phyloP scores from a whole-genome alignment of 331 rosid genomes.

The Prunus yedoensis region DNA sequence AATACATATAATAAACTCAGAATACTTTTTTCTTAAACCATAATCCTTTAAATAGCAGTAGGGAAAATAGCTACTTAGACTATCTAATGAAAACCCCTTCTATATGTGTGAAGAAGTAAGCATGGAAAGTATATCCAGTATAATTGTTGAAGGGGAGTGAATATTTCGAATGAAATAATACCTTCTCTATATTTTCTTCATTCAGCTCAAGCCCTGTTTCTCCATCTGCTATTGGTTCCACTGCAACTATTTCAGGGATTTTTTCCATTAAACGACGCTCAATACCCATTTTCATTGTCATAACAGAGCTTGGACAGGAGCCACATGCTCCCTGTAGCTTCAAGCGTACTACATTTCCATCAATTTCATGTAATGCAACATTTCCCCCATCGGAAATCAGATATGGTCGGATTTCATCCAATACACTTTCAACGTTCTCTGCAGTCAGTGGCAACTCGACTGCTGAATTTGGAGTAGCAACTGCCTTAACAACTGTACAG shows the following conservation, averaged over 20 bases:
- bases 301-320: conserved; percentile 91
- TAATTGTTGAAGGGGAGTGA: not conserved
- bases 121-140: not conserved
- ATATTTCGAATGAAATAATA: conserved; percentile 13
- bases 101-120: not conserved
- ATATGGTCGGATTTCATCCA: conserved; percentile 94
- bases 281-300: conserved; percentile 95
- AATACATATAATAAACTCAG: not conserved
- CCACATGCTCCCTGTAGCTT: conserved; percentile 99
- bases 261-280: conserved; percentile 94
- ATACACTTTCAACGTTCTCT: conserved; percentile 72
- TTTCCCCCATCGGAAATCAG: conserved; percentile 97
- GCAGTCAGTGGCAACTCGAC: conserved; percentile 84
- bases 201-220: conserved; percentile 88
- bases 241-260: conserved; percentile 90
- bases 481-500: conserved; percentile 61
- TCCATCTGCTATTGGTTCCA: conserved; percentile 75
- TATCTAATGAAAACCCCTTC: not conserved
- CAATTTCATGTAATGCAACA: conserved; percentile 93
- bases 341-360: conserved; percentile 82
- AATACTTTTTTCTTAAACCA: not conserved
- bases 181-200: conserved; percentile 79
- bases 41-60: not conserved
- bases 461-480: conserved; percentile 73
- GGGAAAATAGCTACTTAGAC: not conserved